phyloP scores from a whole-genome alignment of 2,329 filamentous ascomycete genomes.

The Capronia coronata region DNA sequence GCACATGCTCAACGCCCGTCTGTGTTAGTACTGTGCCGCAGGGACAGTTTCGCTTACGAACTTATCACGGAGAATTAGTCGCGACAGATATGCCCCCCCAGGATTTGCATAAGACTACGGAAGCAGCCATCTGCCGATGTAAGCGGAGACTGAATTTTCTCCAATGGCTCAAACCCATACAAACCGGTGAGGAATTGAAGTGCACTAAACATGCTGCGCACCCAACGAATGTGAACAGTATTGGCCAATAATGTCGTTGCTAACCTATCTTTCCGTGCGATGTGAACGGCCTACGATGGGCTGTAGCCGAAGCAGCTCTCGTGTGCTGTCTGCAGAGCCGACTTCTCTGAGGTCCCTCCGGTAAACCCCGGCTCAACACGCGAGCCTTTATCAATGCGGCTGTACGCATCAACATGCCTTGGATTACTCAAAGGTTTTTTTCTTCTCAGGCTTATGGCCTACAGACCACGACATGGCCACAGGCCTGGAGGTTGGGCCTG shows the following conservation, averaged over 20 bases:
- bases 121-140: neutral
- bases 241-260: neutral
- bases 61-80: no score
- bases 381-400: neutral
- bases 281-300: no score
- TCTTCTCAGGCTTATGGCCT: neutral
- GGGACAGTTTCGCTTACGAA: no score
- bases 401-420: neutral
- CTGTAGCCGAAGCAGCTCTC: neutral
- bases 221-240: neutral
- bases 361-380: neutral
- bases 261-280: no score
- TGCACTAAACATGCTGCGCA: neutral
- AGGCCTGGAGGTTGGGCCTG: neutral
- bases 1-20: no score
- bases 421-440: neutral
- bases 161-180: neutral
- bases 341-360: neutral
- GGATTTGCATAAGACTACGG: neutral
- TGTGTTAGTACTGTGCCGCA: no score
- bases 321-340: neutral
- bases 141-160: neutral
- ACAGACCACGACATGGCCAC: neutral
- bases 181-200: neutral
- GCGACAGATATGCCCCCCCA: no score